These are phyloP conservation scores for Argentina anserina DNA, from an alignment of 306 rosid genomes.

Conservation along the genomic window DNA sequence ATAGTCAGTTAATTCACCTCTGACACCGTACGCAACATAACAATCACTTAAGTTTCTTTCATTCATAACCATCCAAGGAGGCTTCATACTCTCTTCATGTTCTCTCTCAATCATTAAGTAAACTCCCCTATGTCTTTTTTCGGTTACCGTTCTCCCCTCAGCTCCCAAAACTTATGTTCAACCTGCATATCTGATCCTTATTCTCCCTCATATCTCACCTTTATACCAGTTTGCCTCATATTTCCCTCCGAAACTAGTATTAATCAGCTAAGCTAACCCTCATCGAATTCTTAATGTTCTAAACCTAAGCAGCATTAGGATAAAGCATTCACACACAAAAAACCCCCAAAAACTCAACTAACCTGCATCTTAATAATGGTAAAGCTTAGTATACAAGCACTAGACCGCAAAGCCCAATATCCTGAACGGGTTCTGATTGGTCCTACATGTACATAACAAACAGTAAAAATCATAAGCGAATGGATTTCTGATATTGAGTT, in stretches of 20 bases:
- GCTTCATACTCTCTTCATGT: background rate
- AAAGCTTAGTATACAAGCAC: background rate
- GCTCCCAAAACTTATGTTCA: no score
- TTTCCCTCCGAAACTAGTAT: background rate
- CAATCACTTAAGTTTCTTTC: background rate
- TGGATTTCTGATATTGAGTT: background rate
- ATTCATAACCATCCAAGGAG: background rate
- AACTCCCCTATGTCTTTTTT: background rate
- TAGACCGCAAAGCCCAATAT: background rate
- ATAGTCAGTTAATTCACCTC: no score
- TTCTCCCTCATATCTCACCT: no score
- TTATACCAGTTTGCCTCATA: background rate
- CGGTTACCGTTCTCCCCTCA: background rate
- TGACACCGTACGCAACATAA: background rate
- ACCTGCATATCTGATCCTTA: no score
- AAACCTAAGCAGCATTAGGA: background rate
- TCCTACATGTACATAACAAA: background rate
- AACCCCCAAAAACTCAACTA: conserved; percentile 12
- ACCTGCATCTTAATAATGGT: conserved; percentile 58
- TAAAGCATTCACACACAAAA: background rate
- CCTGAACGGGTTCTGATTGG: background rate
- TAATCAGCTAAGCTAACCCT: background rate
- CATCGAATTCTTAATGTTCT: background rate
- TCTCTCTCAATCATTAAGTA: background rate
- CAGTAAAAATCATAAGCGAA: background rate